Evolutionary conservation across 2,329 filamentous ascomycete species (phyloP).

Genomic region (Ceratocystis smalleyi): DNA sequence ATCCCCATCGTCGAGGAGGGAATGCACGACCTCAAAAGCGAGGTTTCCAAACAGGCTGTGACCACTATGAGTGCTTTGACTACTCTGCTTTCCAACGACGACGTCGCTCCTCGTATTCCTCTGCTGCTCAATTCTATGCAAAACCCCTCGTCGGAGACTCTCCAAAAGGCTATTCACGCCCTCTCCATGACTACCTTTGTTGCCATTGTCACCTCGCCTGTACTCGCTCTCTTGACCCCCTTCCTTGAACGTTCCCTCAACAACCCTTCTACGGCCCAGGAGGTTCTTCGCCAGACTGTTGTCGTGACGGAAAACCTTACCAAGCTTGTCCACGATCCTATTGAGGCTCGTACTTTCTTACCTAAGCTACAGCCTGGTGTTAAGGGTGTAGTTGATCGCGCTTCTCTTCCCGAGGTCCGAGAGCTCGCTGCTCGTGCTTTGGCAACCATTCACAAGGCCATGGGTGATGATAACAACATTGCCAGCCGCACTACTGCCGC

Average conservation of each 20-base stretch:
- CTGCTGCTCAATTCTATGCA: slow-evolving; percentile 91
- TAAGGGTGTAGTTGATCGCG: slow-evolving; percentile 70
- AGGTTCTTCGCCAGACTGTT: slow-evolving; percentile 87
- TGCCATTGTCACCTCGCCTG: slow-evolving; percentile 84
- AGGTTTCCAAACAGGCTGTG: slow-evolving; percentile 77
- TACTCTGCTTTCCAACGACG: slow-evolving; percentile 85
- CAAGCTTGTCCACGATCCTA: slow-evolving; percentile 87
- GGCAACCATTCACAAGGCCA: slow-evolving; percentile 81
- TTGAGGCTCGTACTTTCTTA: slow-evolving; percentile 87
- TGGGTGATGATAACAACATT: slow-evolving; percentile 50
- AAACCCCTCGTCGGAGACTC: slow-evolving; percentile 70
- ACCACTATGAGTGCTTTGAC: slow-evolving; percentile 86
- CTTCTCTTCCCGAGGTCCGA: slow-evolving; percentile 86
- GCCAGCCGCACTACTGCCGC: slow-evolving; percentile 52
- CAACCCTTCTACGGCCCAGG: slow-evolving; percentile 76
- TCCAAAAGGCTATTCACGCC: slow-evolving; percentile 92
- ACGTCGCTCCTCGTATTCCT: slow-evolving; percentile 81
- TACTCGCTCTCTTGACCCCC: slow-evolving; percentile 84
- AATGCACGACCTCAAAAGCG: slow-evolving; percentile 92
- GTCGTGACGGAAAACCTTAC: slow-evolving; percentile 97
- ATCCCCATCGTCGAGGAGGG: slow-evolving; percentile 83
- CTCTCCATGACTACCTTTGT: slow-evolving; percentile 98
- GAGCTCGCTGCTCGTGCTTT: slow-evolving; percentile 73
- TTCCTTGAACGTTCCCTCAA: slow-evolving; percentile 89
- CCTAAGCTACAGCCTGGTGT: slow-evolving; percentile 91